Evolutionary conservation across 169 alveolate genomes (phyloP).

Genomic region (Eimeria maxima): DNA sequence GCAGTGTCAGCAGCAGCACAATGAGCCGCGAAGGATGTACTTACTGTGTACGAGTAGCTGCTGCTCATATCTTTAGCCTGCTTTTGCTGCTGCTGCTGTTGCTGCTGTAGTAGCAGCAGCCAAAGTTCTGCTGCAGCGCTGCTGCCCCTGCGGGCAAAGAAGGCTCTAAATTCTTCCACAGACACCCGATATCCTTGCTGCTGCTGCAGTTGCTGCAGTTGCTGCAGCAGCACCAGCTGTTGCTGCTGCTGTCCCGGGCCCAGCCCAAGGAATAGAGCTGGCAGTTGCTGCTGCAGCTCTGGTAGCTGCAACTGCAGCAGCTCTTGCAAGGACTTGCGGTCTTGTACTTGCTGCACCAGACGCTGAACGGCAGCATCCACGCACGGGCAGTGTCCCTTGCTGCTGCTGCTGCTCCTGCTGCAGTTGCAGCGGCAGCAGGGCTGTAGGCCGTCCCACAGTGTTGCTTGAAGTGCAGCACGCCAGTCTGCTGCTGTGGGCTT

Average conservation of each 20-base stretch:
- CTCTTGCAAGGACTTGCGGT: background rate
- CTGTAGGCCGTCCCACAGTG: background rate
- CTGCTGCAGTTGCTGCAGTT: conserved; percentile 62
- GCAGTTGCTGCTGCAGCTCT: conserved; percentile 65
- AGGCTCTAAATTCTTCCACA: conserved; percentile 2
- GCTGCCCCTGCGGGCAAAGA: conserved; percentile 45
- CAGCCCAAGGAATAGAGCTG: conserved; percentile 24
- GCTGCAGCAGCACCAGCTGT: conserved; percentile 30
- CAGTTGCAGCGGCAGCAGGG: background rate
- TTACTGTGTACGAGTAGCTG: background rate
- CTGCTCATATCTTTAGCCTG: background rate
- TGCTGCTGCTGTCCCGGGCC: conserved; percentile 36
- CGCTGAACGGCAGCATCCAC: background rate
- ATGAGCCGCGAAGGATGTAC: background rate
- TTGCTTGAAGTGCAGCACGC: conserved; percentile 25
- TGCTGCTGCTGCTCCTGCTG: conserved; percentile 47
- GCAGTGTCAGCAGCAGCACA: background rate
- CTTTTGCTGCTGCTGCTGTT: conserved; percentile 49
- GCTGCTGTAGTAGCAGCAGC: conserved; percentile 73
- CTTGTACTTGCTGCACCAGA: background rate
- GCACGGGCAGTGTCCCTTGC: conserved; percentile 16
- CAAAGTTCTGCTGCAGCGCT: conserved; percentile 22
- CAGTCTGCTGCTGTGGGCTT: conserved; percentile 53
- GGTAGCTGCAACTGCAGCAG: conserved; percentile 67
- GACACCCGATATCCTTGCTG: background rate